Percentiles rank a stretch among this genome's conserved stretches.
phyloP scores from a whole-genome alignment of 1,284 basidiomycete species.

The Ustilago bromivora region DNA sequence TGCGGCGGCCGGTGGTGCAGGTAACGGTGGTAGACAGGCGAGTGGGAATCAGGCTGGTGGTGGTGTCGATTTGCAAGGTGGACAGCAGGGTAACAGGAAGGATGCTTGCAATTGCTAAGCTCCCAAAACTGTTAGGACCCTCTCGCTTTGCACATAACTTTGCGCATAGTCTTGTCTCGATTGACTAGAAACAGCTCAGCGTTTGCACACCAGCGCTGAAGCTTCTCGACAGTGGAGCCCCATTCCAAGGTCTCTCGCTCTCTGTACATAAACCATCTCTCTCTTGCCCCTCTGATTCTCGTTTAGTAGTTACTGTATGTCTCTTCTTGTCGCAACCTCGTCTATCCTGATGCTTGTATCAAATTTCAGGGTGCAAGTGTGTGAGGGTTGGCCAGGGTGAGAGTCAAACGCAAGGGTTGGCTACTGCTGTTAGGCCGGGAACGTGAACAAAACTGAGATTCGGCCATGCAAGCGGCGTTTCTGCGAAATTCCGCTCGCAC shows the following conservation, averaged over 20 bases:
- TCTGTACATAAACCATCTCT: conserved; percentile 36
- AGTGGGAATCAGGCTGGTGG: conserved; percentile 39
- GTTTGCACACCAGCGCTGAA: neutral
- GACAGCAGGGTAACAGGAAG: conserved; percentile 33
- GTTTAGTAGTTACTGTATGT: conserved; percentile 10
- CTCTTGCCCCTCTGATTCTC: conserved; percentile 3
- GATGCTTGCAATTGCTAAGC: conserved; percentile 62
- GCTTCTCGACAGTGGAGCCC: neutral
- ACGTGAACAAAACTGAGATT: neutral
- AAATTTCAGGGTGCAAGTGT: too few relatives aligned
- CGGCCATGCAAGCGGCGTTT: conserved; percentile 11
- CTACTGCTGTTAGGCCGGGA: neutral
- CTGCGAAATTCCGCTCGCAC: conserved; percentile 18
- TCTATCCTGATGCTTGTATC: neutral
- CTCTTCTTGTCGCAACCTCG: conserved; percentile 10
- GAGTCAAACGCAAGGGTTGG: neutral
- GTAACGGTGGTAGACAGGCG: conserved; percentile 37
- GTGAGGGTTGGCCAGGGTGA: too few relatives aligned
- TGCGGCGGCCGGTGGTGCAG: conserved; percentile 23
- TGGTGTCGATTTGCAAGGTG: conserved; percentile 49
- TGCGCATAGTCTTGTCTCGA: neutral
- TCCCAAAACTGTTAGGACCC: neutral
- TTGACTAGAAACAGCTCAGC: neutral
- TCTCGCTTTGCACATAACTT: neutral
- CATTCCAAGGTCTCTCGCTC: neutral